Conservation (phyloP, 1,284 basidiomycete genomes). For the Cryptococcus sp. region DNA sequence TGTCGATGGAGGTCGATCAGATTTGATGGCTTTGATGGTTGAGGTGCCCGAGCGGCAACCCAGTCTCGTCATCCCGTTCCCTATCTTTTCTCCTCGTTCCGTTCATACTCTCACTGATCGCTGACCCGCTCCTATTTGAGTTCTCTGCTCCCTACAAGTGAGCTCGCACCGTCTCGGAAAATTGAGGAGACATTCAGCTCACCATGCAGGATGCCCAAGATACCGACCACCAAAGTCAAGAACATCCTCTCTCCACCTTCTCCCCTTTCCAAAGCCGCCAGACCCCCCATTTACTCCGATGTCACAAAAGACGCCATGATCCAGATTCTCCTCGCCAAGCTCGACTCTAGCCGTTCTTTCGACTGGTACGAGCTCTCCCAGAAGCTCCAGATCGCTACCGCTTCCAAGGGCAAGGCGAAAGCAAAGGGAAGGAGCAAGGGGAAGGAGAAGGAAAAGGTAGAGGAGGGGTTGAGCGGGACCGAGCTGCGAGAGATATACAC, state of each 20-base stretch:
- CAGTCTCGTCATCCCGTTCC: too few relatives aligned
- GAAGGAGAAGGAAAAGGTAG: conserved; percentile 6
- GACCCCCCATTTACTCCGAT: background rate
- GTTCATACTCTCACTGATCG: too few relatives aligned
- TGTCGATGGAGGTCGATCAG: too few relatives aligned
- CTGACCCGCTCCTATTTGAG: too few relatives aligned
- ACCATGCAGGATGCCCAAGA: background rate
- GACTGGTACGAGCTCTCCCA: conserved; percentile 30
- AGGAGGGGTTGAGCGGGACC: conserved; percentile 11
- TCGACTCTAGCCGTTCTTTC: conserved; percentile 21
- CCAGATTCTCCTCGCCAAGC: conserved; percentile 25
- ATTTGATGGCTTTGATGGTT: too few relatives aligned
- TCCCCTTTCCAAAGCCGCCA: background rate
- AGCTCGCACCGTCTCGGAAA: too few relatives aligned
- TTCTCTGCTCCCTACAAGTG: too few relatives aligned
- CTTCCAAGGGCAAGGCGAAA: background rate
- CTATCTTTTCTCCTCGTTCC: too few relatives aligned
- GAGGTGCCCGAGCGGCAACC: too few relatives aligned
- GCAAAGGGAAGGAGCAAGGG: background rate
- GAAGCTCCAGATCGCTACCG: conserved; percentile 2
- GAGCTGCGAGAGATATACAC: conserved; percentile 29
- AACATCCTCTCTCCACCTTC: background rate
- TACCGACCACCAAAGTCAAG: background rate
- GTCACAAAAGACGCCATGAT: conserved; percentile 17
- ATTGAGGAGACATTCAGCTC: background rate